phyloP scores from a whole-genome alignment of 306 rosid species.

The Luffa acutangula region DNA sequence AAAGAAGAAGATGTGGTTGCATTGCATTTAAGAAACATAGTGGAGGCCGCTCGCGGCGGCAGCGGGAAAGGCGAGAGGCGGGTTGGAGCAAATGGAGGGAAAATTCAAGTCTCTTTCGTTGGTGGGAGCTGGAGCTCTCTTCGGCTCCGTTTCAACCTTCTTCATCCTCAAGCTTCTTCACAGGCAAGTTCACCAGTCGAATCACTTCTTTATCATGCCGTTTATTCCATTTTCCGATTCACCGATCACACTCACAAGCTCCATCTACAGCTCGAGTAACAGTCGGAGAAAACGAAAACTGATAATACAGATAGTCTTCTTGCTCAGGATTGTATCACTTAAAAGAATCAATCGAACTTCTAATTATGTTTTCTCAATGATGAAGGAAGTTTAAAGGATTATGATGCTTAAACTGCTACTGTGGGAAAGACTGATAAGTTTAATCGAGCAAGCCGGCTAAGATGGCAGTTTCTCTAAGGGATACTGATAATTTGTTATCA shows the following conservation, averaged over 20 bases:
- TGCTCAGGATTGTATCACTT: not conserved
- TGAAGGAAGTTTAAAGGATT: not conserved
- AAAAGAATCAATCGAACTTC: not conserved
- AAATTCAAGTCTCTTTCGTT: slow-evolving; percentile 38
- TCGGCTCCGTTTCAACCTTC: slow-evolving; percentile 73
- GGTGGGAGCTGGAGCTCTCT: slow-evolving; percentile 59
- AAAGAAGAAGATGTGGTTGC: too few species aligned
- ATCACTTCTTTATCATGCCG: not conserved
- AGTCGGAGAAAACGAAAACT: not conserved
- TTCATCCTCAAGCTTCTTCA: slow-evolving; percentile 52
- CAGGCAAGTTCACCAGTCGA: slow-evolving; percentile 26
- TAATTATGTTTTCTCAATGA: not conserved
- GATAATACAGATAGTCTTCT: not conserved
- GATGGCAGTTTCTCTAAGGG: not conserved
- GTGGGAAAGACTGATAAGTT: not conserved
- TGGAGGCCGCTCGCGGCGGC: not conserved
- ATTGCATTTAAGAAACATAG: too few species aligned
- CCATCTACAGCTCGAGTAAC: not conserved
- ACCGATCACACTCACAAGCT: not conserved
- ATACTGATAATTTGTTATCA: not conserved
- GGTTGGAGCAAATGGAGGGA: slow-evolving; percentile 28
- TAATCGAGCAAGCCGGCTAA: not conserved
- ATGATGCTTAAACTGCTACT: not conserved
- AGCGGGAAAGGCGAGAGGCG: not conserved
- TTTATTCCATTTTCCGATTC: not conserved